Base-by-base conservation (phyloP, 2,329 filamentous ascomycete genomes). In the Clonostachys rosea region DNA sequence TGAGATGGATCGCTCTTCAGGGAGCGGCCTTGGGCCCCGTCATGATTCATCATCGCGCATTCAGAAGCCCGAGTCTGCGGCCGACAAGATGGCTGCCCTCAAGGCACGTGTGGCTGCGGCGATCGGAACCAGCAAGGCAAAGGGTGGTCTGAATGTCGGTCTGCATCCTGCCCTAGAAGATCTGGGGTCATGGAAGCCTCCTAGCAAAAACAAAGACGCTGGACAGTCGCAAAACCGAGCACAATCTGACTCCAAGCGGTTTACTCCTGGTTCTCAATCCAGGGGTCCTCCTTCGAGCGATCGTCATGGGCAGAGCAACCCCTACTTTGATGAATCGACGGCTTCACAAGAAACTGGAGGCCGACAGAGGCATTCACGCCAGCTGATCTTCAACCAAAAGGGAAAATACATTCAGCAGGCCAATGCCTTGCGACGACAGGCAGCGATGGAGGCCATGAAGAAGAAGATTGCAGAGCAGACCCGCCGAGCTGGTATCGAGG, bases 351-450 rank as follows among this genome's bases (percentile, higher is more conserved):
- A 54, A 70, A 73, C 46, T 60, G 52, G 74, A 65, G 59, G 62
- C 34, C 88, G 86, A 56, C 74, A 78, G 36, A 79, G 91, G 44
- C 78, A 87, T 52, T 80, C 89, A 11, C 84, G 89, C 50, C 84
- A 89, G 53, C 76, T 99, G 16, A 72, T 90, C 12, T 97, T 99
- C 74, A 96, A 96, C 58, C 85, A 91, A 56, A 95, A 95, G 65
- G 94, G 94, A 46, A 97, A 97, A 76, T 97, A 96, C 61, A 96
- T 97, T 50, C 86, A 91, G 53, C 92, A 97, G 68, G 94, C 89
- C 8, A 92, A 89, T 63, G 91, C 91, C 48, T 72, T 96, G 45
- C 85, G 94, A 52, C 82, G 90, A 50, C 91, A 96, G 68, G 90
- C 87, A 40, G 86, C 87, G 44, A 75, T 99, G 30, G 95, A 99